Evolutionary conservation across 1,284 basidiomycete genomes (phyloP), one percentile per base, ranked within the genome.

Genomic region (Sporisorium sorghi): DNA sequence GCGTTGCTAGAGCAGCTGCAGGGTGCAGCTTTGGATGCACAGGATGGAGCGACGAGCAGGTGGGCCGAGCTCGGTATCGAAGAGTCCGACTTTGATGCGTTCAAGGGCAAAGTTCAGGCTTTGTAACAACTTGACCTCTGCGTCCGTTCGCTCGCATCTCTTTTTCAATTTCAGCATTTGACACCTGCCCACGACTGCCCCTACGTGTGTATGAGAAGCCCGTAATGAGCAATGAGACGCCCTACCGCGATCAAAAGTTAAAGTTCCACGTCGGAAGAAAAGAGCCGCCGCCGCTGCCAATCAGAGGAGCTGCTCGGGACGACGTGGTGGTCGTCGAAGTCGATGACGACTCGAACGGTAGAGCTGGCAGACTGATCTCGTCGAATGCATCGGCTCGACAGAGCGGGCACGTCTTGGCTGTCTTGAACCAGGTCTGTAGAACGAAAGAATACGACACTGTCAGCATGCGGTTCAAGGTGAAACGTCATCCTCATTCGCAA

Each of bases 301-400:
- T n/a, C n/a, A 11, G 26, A 2, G 21, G 8, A 6, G 21, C 24
- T 10, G 37, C 24, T 51, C 35, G 11, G 15, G 58, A 10, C 24
- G 58, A 10, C 24, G 33, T 24, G 46, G 46, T 8, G 4, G 50
- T 14, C 14, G 33, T 23, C 51, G 46, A 15, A n/a, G n/a, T n/a
- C 26, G 51, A 42, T 11, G 62, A 40, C 42, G 53, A 58, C 28
- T 67, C 49, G 19, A 72, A 72, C 40, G 54, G 28, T 5, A 72
- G 35, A 23, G 40, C 33, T 1, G 66, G 60, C 28, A 72, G 33
- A 15, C 54, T 50, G 37, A 72, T 47, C 43, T 52, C 46, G 47
- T 73, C 64, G 30, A 73, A 67, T 2, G 59, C 70, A 56, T 73
- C 70, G 28, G 70, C 56, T 21, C 70, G 46, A 46, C 70, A 73